Evolutionary conservation across 768 basidiomycete genomes (phyloP).

Genomic region (Phaffia australis): DNA sequence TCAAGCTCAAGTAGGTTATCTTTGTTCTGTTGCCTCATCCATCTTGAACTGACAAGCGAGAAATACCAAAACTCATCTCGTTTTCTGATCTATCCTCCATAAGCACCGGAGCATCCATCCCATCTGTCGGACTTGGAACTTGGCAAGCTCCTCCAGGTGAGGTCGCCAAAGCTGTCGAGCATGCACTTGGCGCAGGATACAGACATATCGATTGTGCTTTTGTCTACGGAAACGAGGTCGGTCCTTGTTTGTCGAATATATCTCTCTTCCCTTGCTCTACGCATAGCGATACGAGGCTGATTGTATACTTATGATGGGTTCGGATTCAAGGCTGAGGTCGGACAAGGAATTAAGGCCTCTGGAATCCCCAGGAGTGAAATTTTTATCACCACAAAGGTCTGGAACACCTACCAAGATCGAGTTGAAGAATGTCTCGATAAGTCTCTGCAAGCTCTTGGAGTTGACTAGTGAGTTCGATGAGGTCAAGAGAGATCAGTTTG

Average conservation of each 20-base stretch:
- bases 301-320: neutral
- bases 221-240: constrained; percentile 19
- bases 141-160: constrained; percentile 44
- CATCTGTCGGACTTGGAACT: constrained; percentile 56
- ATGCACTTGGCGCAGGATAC: constrained; percentile 65
- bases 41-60: too few relatives aligned
- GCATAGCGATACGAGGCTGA: too few relatives aligned
- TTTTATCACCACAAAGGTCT: constrained; percentile 8
- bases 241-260: neutral
- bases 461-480: constrained; percentile 61
- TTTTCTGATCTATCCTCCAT: constrained; percentile 30
- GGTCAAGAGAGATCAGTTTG: neutral
- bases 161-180: constrained; percentile 64
- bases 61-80: too few relatives aligned
- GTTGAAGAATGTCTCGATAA: constrained; percentile 47
- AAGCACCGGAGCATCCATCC: constrained; percentile 68
- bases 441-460: constrained; percentile 59
- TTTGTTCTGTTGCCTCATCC: too few relatives aligned
- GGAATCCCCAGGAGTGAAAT: constrained; percentile 24
- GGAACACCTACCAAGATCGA: constrained; percentile 24
- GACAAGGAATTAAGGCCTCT: constrained; percentile 30
- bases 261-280: neutral
- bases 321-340: constrained; percentile 27
- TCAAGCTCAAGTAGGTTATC: too few relatives aligned
- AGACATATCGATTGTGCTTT: constrained; percentile 31